A percentile compares a stretch with the other conserved stretches of the same genome.
Evolutionary conservation across 2,329 filamentous ascomycete genomes (phyloP).

Genomic region (Cordyceps fumosorosea): DNA sequence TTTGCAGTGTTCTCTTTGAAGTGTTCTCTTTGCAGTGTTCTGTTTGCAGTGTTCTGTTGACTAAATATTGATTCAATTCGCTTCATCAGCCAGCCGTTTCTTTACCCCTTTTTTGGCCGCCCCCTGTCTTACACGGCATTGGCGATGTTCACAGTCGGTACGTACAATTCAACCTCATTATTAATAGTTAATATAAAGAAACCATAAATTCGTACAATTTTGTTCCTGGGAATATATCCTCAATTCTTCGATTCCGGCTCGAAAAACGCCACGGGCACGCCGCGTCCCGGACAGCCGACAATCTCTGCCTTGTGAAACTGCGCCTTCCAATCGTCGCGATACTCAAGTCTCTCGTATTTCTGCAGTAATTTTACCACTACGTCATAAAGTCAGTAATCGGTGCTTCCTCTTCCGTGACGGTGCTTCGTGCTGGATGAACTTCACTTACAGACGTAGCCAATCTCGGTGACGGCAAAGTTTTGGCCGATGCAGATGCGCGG

Average conservation of each 20-base stretch:
- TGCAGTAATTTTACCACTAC: slow-evolving; percentile 49
- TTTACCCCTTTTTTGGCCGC: no score
- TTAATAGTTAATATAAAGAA: neutral
- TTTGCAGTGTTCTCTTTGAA: no score
- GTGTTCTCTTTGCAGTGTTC: no score
- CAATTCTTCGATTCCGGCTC: slow-evolving; percentile 18
- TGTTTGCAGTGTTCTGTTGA: no score
- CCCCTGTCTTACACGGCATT: no score
- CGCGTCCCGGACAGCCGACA: slow-evolving; percentile 36
- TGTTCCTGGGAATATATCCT: neutral
- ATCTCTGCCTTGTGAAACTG: slow-evolving; percentile 39
- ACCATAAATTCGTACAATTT: neutral
- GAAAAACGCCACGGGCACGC: slow-evolving; percentile 34
- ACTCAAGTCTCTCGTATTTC: slow-evolving; percentile 49
- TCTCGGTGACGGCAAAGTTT: slow-evolving; percentile 76
- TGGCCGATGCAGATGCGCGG: slow-evolving; percentile 71
- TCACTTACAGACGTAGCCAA: slow-evolving; percentile 26
- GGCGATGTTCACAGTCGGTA: no score
- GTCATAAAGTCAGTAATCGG: neutral
- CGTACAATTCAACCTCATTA: no score
- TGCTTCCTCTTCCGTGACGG: no score
- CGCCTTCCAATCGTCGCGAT: slow-evolving; percentile 37
- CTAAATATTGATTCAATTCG: no score
- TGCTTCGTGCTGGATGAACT: neutral
- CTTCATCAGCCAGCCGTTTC: no score